Conservation (phyloP, 208 protist species). For the Acanthamoeba castellanii region DNA sequence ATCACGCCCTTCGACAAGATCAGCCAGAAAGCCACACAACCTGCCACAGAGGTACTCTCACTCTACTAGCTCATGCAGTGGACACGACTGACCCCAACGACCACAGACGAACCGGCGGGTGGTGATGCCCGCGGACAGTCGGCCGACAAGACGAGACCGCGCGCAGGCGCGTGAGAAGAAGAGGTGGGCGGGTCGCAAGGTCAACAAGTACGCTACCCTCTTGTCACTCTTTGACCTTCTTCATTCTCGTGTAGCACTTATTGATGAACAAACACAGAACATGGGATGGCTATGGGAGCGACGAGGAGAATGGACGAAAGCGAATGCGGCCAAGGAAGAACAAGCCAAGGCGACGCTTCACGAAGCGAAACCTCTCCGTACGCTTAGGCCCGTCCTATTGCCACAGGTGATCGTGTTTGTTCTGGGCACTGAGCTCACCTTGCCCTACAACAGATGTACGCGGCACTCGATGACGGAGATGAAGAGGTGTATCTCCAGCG, state of each 20-base stretch:
- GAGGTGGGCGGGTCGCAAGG: conserved; percentile 30
- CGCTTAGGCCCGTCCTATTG: not conserved
- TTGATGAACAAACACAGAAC: not conserved
- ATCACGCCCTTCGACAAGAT: conserved; percentile 66
- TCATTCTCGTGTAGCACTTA: not conserved
- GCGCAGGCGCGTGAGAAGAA: not conserved
- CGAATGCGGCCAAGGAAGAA: not conserved
- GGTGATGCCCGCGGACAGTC: not conserved
- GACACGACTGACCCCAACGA: not conserved
- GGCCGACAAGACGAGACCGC: not conserved
- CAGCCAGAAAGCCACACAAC: not conserved
- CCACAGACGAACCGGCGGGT: not conserved
- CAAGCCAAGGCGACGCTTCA: not conserved
- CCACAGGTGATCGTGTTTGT: too few species aligned
- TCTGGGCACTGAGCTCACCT: too few species aligned
- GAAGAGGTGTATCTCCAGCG: not conserved
- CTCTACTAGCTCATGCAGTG: not conserved
- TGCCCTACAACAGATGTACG: not conserved
- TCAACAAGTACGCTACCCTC: not conserved
- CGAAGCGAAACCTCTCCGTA: not conserved
- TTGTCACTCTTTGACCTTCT: not conserved
- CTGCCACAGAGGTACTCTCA: not conserved
- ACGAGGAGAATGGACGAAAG: not conserved
- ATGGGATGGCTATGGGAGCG: not conserved
- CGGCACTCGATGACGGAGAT: not conserved